A percentile compares a stretch with the other conserved stretches of the same genome.
These are phyloP conservation scores for Apiospora arundinis DNA, from an alignment of 2,329 filamentous ascomycete species.

Conservation along the genomic window DNA sequence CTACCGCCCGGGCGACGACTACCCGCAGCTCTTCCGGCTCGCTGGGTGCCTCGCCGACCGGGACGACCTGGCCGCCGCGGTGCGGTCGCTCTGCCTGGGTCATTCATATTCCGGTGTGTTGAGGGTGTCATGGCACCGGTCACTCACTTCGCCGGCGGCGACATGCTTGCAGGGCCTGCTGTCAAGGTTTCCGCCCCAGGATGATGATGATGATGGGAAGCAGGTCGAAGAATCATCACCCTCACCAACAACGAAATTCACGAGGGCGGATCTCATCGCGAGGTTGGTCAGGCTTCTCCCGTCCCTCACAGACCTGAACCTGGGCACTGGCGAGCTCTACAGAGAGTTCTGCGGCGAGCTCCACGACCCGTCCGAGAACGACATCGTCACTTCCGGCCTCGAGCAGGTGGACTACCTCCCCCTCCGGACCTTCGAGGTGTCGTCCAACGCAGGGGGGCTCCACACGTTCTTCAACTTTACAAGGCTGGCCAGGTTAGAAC, in stretches of 20 bases:
- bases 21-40: neutral
- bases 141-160: neutral
- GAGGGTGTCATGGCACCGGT: neutral
- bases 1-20: neutral
- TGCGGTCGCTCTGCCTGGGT: neutral
- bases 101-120: neutral
- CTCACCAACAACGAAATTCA: too few relatives aligned
- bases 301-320: neutral
- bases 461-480: neutral
- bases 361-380: neutral
- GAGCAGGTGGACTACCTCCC: neutral
- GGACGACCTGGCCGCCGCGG: neutral
- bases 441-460: neutral
- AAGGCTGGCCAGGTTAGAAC: neutral
- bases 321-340: neutral
- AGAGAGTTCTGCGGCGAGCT: too few relatives aligned
- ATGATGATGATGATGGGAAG: too few relatives aligned
- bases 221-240: too few relatives aligned
- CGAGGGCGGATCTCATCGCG: too few relatives aligned
- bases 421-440: neutral
- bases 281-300: neutral
- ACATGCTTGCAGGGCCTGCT: neutral
- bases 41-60: neutral
- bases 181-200: neutral
- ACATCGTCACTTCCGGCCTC: neutral